Evolutionary conservation across 176 grass and related monocot species (phyloP).

Genomic region (Tillandsia leiboldiana): DNA sequence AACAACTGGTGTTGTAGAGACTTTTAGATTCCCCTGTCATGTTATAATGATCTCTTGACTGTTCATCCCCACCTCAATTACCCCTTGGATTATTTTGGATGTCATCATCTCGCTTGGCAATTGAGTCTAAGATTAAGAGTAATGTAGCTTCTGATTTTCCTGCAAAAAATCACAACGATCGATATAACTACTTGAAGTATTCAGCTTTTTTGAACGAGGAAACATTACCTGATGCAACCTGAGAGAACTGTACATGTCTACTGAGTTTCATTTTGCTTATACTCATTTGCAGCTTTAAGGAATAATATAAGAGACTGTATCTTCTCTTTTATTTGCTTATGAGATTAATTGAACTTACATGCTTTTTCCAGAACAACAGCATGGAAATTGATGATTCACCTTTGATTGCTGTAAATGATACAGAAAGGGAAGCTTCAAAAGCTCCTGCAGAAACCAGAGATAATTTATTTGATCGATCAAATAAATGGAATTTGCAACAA

Average conservation of each 20-base stretch:
- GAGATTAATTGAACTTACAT: background rate
- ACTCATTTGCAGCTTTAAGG: background rate
- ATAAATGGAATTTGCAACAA: no score
- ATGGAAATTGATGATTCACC: conserved; percentile 47
- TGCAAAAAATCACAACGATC: no score
- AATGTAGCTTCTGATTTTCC: no score
- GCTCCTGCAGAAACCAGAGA: conserved; percentile 22
- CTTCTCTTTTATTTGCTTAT: background rate
- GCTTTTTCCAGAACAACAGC: conserved; percentile 29
- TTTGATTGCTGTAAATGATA: conserved; percentile 5
- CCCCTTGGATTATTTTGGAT: no score
- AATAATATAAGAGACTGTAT: background rate
- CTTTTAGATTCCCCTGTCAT: no score
- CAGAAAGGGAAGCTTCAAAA: conserved; percentile 1
- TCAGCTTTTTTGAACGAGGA: conserved; percentile 29
- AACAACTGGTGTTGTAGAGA: no score
- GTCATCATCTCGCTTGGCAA: no score
- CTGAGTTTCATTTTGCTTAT: no score
- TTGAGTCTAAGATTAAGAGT: no score
- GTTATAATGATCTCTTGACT: no score
- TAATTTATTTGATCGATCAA: background rate
- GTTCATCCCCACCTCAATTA: no score
- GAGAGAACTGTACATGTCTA: conserved; percentile 3
- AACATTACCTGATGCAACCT: conserved; percentile 54
- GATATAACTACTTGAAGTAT: conserved; percentile 29